These are phyloP conservation scores for Rhodotorula kratochvilovae DNA, from an alignment of 768 basidiomycete genomes.

Conservation along the genomic window DNA sequence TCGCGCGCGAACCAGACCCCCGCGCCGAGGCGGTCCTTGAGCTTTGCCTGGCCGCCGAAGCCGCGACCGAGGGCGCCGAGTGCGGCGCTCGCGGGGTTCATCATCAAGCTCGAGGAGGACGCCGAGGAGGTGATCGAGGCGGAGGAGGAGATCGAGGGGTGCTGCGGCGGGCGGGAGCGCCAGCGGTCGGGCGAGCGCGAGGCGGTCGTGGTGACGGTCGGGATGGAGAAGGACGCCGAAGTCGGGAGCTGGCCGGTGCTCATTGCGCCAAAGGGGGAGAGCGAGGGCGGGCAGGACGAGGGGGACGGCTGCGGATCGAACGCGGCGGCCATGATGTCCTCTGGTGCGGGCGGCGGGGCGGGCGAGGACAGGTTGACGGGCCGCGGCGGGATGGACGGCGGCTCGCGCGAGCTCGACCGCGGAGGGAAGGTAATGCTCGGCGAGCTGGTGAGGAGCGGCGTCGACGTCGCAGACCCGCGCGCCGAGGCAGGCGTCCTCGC, in stretches of 20 bases:
- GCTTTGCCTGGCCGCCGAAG: slow-evolving; percentile 1
- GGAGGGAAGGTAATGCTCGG: neutral
- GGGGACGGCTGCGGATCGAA: neutral
- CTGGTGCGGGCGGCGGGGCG: neutral
- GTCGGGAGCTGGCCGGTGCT: neutral
- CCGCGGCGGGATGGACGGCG: neutral
- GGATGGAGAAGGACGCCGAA: neutral
- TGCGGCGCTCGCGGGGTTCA: neutral
- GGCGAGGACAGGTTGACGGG: neutral
- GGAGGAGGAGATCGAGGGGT: neutral
- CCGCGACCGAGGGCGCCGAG: slow-evolving; percentile 1
- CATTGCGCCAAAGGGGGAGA: neutral
- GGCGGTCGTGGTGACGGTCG: neutral
- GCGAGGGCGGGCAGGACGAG: neutral
- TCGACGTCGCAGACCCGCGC: neutral
- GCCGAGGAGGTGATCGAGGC: neutral
- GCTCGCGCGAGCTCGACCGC: neutral
- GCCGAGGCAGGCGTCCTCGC: neutral
- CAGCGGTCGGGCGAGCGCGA: neutral
- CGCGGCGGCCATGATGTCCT: neutral
- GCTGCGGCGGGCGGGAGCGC: neutral
- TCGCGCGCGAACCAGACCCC: slow-evolving; percentile 17
- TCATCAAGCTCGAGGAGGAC: neutral
- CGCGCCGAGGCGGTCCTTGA: slow-evolving; percentile 27
- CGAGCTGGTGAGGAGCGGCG: neutral